These are phyloP conservation scores for Calcarisporium arbuscula DNA, from an alignment of 2,329 filamentous ascomycete species.

Conservation along the genomic window DNA sequence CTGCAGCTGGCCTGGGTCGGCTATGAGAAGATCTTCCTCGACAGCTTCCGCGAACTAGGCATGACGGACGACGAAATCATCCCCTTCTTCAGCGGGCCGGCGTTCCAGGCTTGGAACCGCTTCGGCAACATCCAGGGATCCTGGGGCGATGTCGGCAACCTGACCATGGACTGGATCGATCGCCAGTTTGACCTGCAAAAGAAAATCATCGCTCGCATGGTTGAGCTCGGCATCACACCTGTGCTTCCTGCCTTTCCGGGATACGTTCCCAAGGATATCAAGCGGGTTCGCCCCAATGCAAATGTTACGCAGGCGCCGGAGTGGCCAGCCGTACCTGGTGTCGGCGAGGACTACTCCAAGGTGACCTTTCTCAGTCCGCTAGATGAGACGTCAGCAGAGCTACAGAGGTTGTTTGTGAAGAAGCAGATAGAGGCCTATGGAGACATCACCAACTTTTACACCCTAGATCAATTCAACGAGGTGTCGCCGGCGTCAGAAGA, in stretches of 20 bases:
- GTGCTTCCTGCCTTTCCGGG: slow-evolving; percentile 45
- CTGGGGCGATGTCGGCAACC: slow-evolving; percentile 32
- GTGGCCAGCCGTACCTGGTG: slow-evolving; percentile 27
- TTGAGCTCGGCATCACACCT: slow-evolving; percentile 46
- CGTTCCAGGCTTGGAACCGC: slow-evolving; percentile 48
- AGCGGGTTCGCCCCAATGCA: slow-evolving; percentile 34
- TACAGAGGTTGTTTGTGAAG: slow-evolving; percentile 39
- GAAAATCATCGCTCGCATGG: slow-evolving; percentile 41
- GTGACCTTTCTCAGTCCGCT: slow-evolving; percentile 41
- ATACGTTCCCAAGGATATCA: slow-evolving; percentile 38
- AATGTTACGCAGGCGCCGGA: slow-evolving; percentile 34
- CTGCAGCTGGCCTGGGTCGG: slow-evolving; percentile 46
- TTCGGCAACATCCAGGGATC: slow-evolving; percentile 47
- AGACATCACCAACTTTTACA: slow-evolving; percentile 41
- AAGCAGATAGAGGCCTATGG: slow-evolving; percentile 41
- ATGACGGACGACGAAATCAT: slow-evolving; percentile 37
- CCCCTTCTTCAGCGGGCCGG: slow-evolving; percentile 41
- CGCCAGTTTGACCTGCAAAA: slow-evolving; percentile 40
- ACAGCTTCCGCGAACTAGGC: slow-evolving; percentile 39
- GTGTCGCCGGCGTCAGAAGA: slow-evolving; percentile 41
- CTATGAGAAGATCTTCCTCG: slow-evolving; percentile 41
- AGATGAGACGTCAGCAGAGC: slow-evolving; percentile 33
- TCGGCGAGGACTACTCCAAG: slow-evolving; percentile 33
- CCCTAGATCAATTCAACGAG: slow-evolving; percentile 48
- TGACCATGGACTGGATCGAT: slow-evolving; percentile 40